phyloP scores from a whole-genome alignment of 352 stramenopile genomes.

The Globisporangium canariense region DNA sequence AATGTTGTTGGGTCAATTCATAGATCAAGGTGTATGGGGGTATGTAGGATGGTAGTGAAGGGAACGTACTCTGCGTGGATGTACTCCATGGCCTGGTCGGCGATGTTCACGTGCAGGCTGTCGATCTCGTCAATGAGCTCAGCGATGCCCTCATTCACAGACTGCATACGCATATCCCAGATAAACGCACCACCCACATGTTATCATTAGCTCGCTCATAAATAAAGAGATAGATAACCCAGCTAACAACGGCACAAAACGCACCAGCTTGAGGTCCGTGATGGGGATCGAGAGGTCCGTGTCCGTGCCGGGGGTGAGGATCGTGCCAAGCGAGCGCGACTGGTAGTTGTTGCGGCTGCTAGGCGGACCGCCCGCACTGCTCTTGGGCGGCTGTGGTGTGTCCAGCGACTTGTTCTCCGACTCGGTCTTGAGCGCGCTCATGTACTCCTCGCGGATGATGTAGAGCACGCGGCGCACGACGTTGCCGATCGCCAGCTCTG shows the following conservation, averaged over 20 bases:
- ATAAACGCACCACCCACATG: background rate
- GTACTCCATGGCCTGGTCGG: conserved; percentile 94
- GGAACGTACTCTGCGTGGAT: conserved; percentile 92
- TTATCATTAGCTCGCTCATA: background rate
- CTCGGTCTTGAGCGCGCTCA: conserved; percentile 64
- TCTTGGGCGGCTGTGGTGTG: conserved; percentile 4
- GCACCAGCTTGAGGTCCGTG: conserved; percentile 73
- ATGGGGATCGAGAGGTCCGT: conserved; percentile 82
- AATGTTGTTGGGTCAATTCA: background rate
- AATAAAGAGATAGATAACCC: no score
- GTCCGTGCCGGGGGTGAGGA: conserved; percentile 76
- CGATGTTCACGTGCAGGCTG: conserved; percentile 95
- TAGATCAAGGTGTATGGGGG: background rate
- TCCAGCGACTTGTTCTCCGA: conserved; percentile 17
- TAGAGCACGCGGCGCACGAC: conserved; percentile 87
- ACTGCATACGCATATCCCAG: conserved; percentile 40
- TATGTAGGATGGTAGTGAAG: background rate
- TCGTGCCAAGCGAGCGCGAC: conserved; percentile 72
- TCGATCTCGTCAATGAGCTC: conserved; percentile 95
- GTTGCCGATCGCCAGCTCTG: conserved; percentile 86
- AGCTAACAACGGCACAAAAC: conserved; percentile 4
- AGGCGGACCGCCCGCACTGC: background rate
- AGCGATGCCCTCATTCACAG: conserved; percentile 93
- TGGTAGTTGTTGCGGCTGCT: conserved; percentile 51
- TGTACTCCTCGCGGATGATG: conserved; percentile 87